A percentile compares a stretch with the other conserved stretches of the same genome.
phyloP scores from a whole-genome alignment of 164 flowering plant species.

The Vitis labrusca region DNA sequence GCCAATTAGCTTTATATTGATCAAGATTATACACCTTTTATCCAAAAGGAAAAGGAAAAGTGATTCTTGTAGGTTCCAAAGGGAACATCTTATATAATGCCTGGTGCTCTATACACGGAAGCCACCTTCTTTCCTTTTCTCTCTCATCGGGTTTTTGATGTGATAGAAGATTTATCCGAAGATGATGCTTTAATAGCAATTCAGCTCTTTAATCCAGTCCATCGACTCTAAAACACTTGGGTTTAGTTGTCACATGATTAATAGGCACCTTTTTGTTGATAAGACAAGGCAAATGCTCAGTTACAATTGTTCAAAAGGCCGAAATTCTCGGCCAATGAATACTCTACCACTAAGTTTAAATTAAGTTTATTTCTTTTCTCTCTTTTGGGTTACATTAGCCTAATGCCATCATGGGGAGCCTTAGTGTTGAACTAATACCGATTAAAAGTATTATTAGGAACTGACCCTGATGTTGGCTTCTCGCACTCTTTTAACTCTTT shows the following conservation, averaged over 20 bases:
- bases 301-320: conserved; percentile 18
- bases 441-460: neutral
- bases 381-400: neutral
- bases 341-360: conserved; percentile 16
- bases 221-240: neutral
- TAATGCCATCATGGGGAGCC: conserved; percentile 10
- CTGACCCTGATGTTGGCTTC: conserved; percentile 10
- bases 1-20: neutral
- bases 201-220: conserved; percentile 8
- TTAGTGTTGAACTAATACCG: conserved; percentile 1
- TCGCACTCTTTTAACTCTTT: neutral
- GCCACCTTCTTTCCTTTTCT: conserved; percentile 13
- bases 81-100: conserved; percentile 9
- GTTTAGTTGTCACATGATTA: conserved; percentile 5
- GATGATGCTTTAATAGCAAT: neutral
- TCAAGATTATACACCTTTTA: neutral
- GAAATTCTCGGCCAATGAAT: conserved; percentile 27
- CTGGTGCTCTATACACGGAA: conserved; percentile 16
- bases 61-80: conserved; percentile 6
- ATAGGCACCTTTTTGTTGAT: conserved; percentile 10
- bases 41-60: conserved; percentile 1
- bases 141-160: conserved; percentile 10
- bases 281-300: conserved; percentile 4
- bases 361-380: neutral
- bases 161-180: conserved; percentile 12